A percentile compares a stretch with the other conserved stretches of the same genome.
These are phyloP conservation scores for Hypoxylon sp. DNA, from an alignment of 2,329 filamentous ascomycete genomes.

Conservation along the genomic window DNA sequence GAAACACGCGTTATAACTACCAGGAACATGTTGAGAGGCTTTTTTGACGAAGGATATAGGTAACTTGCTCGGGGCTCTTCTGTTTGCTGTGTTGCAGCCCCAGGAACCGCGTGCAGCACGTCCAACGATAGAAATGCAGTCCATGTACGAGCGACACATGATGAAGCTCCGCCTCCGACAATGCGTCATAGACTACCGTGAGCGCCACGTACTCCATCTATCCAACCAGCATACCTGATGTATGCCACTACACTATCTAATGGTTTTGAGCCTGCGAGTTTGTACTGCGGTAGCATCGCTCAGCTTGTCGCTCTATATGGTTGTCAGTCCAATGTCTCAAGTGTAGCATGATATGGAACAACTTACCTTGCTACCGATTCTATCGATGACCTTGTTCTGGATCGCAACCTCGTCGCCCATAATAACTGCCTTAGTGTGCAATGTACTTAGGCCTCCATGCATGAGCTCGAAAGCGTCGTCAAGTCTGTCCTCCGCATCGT, in stretches of 20 bases:
- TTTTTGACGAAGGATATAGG: no score
- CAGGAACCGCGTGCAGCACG: neutral
- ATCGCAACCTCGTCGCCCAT: conserved; percentile 80
- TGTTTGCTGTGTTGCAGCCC: neutral
- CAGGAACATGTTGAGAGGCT: no score
- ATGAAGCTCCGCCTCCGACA: neutral
- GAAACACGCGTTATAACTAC: neutral
- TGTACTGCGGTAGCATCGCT: conserved; percentile 51
- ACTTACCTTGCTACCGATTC: conserved; percentile 81
- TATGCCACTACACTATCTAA: conserved; percentile 8
- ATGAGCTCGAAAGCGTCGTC: conserved; percentile 68
- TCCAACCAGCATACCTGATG: neutral
- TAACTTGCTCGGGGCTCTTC: neutral
- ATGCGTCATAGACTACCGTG: neutral
- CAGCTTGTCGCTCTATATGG: conserved; percentile 76
- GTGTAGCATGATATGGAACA: conserved; percentile 43
- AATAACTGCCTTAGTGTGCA: conserved; percentile 76
- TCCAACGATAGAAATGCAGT: neutral
- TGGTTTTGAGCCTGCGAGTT: conserved; percentile 17
- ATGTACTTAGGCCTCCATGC: conserved; percentile 53
- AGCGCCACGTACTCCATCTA: neutral
- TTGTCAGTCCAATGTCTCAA: conserved; percentile 22
- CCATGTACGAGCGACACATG: neutral
- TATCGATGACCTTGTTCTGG: conserved; percentile 81
- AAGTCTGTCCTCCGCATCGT: conserved; percentile 64